Base-by-base conservation (phyloP, 1,284 basidiomycete species). In the Tylopilus sp. region DNA sequence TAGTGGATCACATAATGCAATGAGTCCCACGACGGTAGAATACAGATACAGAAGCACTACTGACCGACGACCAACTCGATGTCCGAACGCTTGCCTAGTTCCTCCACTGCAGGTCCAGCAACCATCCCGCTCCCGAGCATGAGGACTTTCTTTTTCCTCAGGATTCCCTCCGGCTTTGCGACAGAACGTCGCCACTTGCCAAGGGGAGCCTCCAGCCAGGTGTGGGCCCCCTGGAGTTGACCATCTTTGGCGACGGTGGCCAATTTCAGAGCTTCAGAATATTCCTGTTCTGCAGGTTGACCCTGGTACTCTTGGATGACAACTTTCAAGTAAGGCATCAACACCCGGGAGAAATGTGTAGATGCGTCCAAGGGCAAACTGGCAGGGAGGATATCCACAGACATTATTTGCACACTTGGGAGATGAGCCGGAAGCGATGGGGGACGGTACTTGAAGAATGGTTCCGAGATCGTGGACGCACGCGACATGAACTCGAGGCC, bases 71-170 rank as follows among this genome's bases (percentile, higher is more conserved):
- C 66, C 26, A 95, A 68, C 44, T 82, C 73, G 0, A 92, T 70
- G 55, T 89, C 86, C 0, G 60, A 55, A 40, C 75, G 68, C 58
- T 74, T 66, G 61, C 79, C 71, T 43, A 95, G 78, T 61, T 89
- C 81, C 52, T 88, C 80, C 6, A 92, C 84, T 8, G 86, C 86
- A 11, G 92, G 92, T 3, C 85, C 84, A 12, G 92, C 90, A 19
- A 95, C 94, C 82, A 95, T 93, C 16, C 94, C 95, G 47, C 88
- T 91, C 10, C 94, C 94, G 4, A 97, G 76, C 56, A 97, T 74
- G 25, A 97, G 69, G 1, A 95, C 76, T 56, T 75, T 82, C 70
- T 86, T 88, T 72, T 83, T 83, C 64, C 29, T 54, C 18, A 9
- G n/a, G 2, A 38, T 19, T 19, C 49, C 39, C 18, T 53, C 41